Base-by-base conservation (phyloP, 1,139 yeast genomes). In the Blastobotrys buckinghamii region DNA sequence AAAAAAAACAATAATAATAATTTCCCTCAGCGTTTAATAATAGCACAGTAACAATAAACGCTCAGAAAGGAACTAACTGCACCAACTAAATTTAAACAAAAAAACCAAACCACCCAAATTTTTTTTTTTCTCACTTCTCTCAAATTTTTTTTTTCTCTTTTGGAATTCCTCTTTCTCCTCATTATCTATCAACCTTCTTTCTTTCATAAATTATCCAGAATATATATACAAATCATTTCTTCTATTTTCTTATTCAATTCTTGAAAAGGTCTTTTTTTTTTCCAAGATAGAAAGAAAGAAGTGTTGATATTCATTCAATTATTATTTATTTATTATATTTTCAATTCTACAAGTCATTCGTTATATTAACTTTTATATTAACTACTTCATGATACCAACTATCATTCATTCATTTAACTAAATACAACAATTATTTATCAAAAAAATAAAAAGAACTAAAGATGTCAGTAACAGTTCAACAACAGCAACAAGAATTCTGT, bases 401-500 rank as follows among this genome's bases (percentile, higher is more conserved):
- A 12, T 29, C 12, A 29, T 29, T 29, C 32, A 29, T 29, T 29
- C 32, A 12, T 29, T 29, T n/a, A n/a, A n/a, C n/a, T n/a, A n/a
- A n/a, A n/a, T n/a, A n/a, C n/a, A n/a, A n/a, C n/a, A 10, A 29
- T 12, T 29, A 29, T 29, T 29, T 29, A 29, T 29, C 4, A 29
- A 29, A 29, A 10, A 29, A 29, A 12, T 3, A 5, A 29, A 29
- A 29, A 6, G 12, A 29, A 29, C 32, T 22, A 22, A 29, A 3
- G 3, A 29, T 29, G 32, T 29, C 32, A 29, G 32, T 29, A 3
- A 29, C 32, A 5, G 32, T 29, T 34, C 38, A 34, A 30, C 49
- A 24, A 39, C 39, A 20, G 20, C 50, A 29, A 15, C 39, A 20
- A 12, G 33, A 35, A 40, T 43, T 43, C 22, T 32, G 37, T 17